Evolutionary conservation across 148 eudicot species (phyloP), one percentile per base, ranked within the genome.

Genomic region (Hydrangea macrophylla): DNA sequence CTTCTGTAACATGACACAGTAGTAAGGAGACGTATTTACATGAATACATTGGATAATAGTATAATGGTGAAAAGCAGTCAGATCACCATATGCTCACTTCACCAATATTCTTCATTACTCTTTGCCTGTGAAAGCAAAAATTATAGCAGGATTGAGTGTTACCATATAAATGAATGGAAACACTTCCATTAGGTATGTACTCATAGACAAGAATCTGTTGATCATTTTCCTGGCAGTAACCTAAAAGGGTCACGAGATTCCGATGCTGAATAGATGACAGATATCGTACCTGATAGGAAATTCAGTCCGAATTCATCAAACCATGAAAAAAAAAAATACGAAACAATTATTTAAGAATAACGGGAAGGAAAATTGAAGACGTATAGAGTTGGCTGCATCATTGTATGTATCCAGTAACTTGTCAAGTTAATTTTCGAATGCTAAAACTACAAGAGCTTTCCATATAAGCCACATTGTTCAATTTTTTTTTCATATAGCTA

Each of bases 121-220:
- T 37, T 3, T 36, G 60, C 64, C 12, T 31, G 39, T 17, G 8
- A 58, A 66, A 57, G 24, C 12, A 56, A 44, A 67, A 51, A 48
- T 23, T 27, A 61, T 3, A 1, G 33, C 5, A 22, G 55, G 54
- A 64, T 31, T 44, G 53, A 55, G 71, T 53, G 28, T 84, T 86
- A 93, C 98, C 96, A 60, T 90, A 90, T 79, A 93, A 80, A 82
- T 93, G 98, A 76, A 85, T 76, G 36, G 98, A 86, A 67, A 93
- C 95, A 83, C 96, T 93, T 79, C 98, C 98, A 80, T 90, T 90
- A 60, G 96, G 95, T 73, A 93, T 75, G 77, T 93, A 93, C 77
- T 93, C 96, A 60, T 88, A 93, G n/a, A 93, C 92, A 58, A 93
- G 96, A 74, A 90, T 78, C 73, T 93, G 96, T 56, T 84, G 86